Conservation (phyloP, 148 eudicot genomes). For the Camellia sinensis region DNA sequence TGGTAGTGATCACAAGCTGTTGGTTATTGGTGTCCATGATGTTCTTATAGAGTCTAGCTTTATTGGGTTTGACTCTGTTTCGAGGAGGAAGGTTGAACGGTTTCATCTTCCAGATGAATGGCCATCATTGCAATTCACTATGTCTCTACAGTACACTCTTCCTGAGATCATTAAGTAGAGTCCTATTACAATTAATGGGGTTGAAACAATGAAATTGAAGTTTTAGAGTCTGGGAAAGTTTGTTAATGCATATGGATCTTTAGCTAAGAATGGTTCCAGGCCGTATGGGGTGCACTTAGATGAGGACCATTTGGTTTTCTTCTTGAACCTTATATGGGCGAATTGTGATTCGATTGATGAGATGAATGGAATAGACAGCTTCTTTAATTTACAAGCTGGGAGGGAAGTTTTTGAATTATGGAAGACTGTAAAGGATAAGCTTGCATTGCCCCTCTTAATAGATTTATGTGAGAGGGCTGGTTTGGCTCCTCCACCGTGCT, state of each 20-base stretch:
- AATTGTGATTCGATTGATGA: conserved; percentile 8
- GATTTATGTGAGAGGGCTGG: conserved; percentile 71
- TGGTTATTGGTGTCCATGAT: conserved; percentile 79
- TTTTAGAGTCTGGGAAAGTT: conserved; percentile 65
- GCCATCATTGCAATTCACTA: conserved; percentile 53
- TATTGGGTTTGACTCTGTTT: conserved; percentile 48
- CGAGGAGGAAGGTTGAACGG: conserved; percentile 39
- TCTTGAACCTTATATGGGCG: conserved; percentile 62
- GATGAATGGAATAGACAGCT: conserved; percentile 10
- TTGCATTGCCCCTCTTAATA: conserved; percentile 72
- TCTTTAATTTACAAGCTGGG: conserved; percentile 28
- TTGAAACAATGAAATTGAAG: conserved; percentile 50
- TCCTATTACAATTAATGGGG: neutral
- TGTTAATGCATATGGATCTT: conserved; percentile 56
- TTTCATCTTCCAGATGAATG: conserved; percentile 53
- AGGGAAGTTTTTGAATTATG: conserved; percentile 77
- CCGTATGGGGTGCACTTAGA: conserved; percentile 47
- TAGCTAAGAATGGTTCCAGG: conserved; percentile 39
- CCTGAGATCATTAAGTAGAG: conserved; percentile 41
- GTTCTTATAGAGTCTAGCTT: conserved; percentile 83
- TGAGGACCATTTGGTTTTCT: conserved; percentile 50
- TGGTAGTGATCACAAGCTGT: conserved; percentile 54
- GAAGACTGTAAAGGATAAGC: conserved; percentile 72
- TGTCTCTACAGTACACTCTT: conserved; percentile 62
- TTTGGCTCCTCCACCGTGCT: conserved; percentile 65